Conservation (phyloP, 2,329 filamentous ascomycete genomes). For the Cordyceps javanica region DNA sequence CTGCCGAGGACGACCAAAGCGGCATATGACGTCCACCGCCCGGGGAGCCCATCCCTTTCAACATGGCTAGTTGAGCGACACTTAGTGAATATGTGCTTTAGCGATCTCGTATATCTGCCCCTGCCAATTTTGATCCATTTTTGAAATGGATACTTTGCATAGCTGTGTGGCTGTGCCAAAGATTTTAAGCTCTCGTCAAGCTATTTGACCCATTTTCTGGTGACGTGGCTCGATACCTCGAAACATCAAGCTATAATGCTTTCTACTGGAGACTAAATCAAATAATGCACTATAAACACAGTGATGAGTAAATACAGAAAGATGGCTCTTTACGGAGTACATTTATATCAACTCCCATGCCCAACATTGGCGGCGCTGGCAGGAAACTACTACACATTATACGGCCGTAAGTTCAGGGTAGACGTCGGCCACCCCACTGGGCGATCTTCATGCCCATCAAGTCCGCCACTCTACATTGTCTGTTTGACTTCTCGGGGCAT, state of each 20-base stretch:
- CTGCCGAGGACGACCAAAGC: too few relatives aligned
- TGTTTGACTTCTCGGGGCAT: background rate
- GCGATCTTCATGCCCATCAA: background rate
- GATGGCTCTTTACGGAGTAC: background rate
- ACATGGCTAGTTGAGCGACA: too few relatives aligned
- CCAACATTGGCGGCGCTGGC: background rate
- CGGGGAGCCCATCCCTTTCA: too few relatives aligned
- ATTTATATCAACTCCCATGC: background rate
- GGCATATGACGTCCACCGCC: too few relatives aligned
- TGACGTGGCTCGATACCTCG: background rate
- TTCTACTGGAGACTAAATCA: background rate
- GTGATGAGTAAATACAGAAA: background rate
- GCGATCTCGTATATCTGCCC: background rate
- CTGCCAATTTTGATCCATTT: background rate
- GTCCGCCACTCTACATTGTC: background rate
- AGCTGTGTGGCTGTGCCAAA: background rate
- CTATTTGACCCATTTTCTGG: background rate
- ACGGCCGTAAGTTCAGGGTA: conserved; percentile 7
- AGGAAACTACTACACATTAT: background rate
- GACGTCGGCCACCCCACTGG: background rate
- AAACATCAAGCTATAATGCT: background rate
- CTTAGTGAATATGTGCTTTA: background rate
- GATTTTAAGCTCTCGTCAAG: background rate
- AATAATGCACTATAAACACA: background rate
- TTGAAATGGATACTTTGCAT: background rate